Evolutionary conservation across 1,139 yeast genomes (phyloP).

Genomic region (Hyphopichia burtonii): DNA sequence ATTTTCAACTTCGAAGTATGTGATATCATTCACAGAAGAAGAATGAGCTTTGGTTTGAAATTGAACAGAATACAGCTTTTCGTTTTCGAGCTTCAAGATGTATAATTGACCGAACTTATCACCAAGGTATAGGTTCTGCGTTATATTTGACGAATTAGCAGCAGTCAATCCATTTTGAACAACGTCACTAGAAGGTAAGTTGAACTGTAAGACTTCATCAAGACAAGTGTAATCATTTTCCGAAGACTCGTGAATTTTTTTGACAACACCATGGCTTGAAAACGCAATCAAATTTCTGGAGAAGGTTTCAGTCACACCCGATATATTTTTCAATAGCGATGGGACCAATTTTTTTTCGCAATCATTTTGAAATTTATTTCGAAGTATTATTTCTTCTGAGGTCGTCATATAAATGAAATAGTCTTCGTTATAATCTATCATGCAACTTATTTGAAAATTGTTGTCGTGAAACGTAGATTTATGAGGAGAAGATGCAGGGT

Average conservation of each 20-base stretch:
- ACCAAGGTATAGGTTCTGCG: constrained; percentile 33
- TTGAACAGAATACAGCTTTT: constrained; percentile 7
- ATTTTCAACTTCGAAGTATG: constrained; percentile 23
- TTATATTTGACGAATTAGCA: constrained; percentile 19
- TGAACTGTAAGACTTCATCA: constrained; percentile 13
- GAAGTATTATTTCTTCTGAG: constrained; percentile 29
- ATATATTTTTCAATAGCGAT: constrained; percentile 33
- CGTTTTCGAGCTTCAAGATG: constrained; percentile 14
- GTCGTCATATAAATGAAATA: constrained; percentile 28
- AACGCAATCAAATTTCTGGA: constrained; percentile 32
- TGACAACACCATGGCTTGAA: constrained; percentile 42
- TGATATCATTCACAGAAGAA: constrained; percentile 46
- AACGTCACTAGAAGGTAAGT: constrained; percentile 25
- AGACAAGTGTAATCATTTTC: constrained; percentile 10
- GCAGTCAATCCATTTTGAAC: constrained; percentile 28
- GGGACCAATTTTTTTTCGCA: constrained; percentile 22
- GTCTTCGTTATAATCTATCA: constrained; percentile 14
- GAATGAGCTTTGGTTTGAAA: constrained; percentile 46
- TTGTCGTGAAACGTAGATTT: constrained; percentile 4
- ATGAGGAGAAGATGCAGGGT: neutral
- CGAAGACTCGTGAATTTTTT: constrained; percentile 13
- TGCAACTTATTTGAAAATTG: constrained; percentile 8
- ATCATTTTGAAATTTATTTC: constrained; percentile 11
- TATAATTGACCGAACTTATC: constrained; percentile 48
- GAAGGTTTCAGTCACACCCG: constrained; percentile 34